phyloP scores from a whole-genome alignment of 208 protist genomes.

The Acanthamoeba castellanii region DNA sequence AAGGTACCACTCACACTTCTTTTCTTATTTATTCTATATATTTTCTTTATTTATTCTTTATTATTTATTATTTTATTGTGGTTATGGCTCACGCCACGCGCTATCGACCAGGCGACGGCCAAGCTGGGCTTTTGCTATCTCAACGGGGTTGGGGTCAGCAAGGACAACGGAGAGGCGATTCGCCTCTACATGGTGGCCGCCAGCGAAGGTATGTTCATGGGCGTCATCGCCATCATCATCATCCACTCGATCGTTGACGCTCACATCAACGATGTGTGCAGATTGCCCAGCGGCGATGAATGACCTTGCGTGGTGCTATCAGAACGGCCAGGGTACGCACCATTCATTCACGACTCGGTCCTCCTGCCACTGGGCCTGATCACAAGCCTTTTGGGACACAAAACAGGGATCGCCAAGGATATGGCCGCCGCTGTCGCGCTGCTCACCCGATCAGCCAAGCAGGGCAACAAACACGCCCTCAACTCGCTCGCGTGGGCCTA shows the following conservation, averaged over 20 bases:
- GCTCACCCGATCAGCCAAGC: constrained; percentile 12
- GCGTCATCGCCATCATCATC: neutral
- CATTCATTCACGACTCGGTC: too few species aligned
- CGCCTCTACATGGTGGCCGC: neutral
- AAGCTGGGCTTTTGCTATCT: constrained; percentile 36
- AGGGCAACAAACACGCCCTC: constrained; percentile 21
- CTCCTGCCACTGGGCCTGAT: too few species aligned
- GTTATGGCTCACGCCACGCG: too few species aligned
- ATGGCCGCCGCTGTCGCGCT: neutral
- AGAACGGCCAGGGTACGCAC: neutral
- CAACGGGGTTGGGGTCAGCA: neutral
- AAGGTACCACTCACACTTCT: too few species aligned
- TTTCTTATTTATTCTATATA: too few species aligned
- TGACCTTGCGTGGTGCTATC: constrained; percentile 18
- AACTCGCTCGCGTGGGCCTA: constrained; percentile 13
- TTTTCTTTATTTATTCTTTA: too few species aligned
- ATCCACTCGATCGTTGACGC: neutral
- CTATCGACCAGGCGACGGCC: neutral
- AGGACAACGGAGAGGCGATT: neutral
- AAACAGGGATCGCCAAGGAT: neutral
- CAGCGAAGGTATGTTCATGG: neutral
- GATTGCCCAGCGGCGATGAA: constrained; percentile 18
- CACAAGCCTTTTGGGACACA: neutral
- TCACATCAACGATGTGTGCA: neutral
- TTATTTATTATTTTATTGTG: neutral